These are phyloP conservation scores for Candida tetrigidarum DNA, from an alignment of 1,139 yeast genomes.

Conservation along the genomic window DNA sequence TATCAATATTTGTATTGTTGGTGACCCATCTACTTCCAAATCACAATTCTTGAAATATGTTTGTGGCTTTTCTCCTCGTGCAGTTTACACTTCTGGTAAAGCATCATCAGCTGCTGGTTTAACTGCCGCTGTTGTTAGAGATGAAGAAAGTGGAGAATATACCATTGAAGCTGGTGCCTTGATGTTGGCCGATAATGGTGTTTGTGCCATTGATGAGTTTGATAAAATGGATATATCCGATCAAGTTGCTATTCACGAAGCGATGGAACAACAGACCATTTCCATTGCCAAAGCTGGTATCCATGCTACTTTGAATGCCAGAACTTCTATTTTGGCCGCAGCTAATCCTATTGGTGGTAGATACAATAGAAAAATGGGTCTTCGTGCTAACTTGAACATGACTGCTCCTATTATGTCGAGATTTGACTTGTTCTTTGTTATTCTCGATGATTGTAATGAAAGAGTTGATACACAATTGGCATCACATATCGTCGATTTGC, in stretches of 20 bases:
- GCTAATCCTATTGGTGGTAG: conserved; percentile 98
- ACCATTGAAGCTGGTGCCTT: conserved; percentile 99
- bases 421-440: conserved; percentile 93
- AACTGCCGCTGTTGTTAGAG: conserved; percentile 97
- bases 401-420: conserved; percentile 99
- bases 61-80: conserved; percentile 88
- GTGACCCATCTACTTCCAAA: conserved; percentile 98
- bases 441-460: conserved; percentile 94
- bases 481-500: conserved; percentile 89
- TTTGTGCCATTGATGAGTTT: conserved; percentile 98
- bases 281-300: conserved; percentile 99
- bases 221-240: conserved; percentile 97
- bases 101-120: conserved; percentile 99
- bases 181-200: conserved; percentile 98
- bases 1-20: conserved; percentile 94
- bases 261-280: conserved; percentile 99
- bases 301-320: conserved; percentile 95
- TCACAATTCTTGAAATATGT: conserved; percentile 96
- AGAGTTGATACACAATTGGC: conserved; percentile 89
- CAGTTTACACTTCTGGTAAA: conserved; percentile 97
- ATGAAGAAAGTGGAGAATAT: conserved; percentile 96
- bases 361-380: conserved; percentile 83
- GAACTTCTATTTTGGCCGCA: conserved; percentile 95
- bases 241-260: conserved; percentile 99
- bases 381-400: conserved; percentile 90